Evolutionary conservation across 1,139 yeast genomes (phyloP), one percentile per base, ranked within the genome.

Genomic region (Taphrina communis): DNA sequence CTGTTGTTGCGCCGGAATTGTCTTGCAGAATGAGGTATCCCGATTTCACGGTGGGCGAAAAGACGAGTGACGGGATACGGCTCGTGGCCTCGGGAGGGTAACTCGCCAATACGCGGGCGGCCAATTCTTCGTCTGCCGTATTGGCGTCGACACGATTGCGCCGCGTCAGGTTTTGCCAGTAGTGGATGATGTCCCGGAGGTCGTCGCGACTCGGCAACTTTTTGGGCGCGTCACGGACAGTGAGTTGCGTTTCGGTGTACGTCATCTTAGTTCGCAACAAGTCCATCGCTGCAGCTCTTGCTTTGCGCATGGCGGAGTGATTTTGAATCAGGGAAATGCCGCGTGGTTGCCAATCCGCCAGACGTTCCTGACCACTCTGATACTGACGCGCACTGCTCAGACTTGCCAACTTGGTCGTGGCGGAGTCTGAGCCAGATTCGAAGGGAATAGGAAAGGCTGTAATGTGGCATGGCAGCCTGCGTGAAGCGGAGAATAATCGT

Each of bases 341-440:
- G 14, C 73, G 61, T 6, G 73, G 73, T 36, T 56, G 68, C 73
- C 73, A 71, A 1, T 39, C 46, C 17, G 67, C 70, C 14, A 71
- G 52, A 44, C 44, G 39, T 46, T 70, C 73, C 36, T 71, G 71
- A 1, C 72, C 72, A 36, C 57, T 44, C 17, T 71, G 69, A 42
- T 69, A 68, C 14, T 68, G 57, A 48, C 68, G 51, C 25, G 50
- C 65, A 17, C 50, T 21, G 46, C 66, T 68, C 8, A 60, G 52
- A 11, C 55, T 38, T 39, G 60, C 21, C 41, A 60, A 39, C 53
- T 35, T 42, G 60, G 9, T 8, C 17, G 39, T 41, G 12, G 6
- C 36, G 6, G 42, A 35, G 12, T 39, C 25, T 19, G 14, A 21
- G 14, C n/a, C 21, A 9, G 42, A 9, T 1, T 56, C 17, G 11